Conservation (phyloP, 1,284 basidiomycete genomes). For the Cryptococcus sp. region DNA sequence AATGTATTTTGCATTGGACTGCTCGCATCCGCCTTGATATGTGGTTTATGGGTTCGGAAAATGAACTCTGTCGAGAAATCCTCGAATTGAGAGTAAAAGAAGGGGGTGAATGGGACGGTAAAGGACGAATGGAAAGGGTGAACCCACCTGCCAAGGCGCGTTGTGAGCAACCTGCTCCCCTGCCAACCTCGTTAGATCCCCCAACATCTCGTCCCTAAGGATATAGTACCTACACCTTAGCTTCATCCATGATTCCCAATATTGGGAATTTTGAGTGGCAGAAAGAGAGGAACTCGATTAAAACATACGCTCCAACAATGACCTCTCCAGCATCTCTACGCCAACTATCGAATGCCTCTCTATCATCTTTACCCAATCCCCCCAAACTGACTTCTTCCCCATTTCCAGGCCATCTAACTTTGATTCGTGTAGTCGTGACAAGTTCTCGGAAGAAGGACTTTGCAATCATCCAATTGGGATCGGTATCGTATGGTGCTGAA, state of each 20-base stretch:
- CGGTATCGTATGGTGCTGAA: constrained; percentile 51
- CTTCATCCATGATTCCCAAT: neutral
- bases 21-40: too few species aligned
- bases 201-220: constrained; percentile 72
- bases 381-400: constrained; percentile 44
- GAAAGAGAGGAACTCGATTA: neutral
- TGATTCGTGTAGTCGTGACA: constrained; percentile 63
- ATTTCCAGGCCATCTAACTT: constrained; percentile 64
- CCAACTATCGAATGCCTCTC: constrained; percentile 52
- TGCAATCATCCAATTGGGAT: constrained; percentile 55
- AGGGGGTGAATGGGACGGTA: too few species aligned
- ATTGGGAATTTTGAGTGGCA: neutral
- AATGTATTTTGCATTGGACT: too few species aligned
- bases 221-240: constrained; percentile 91
- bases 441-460: constrained; percentile 73
- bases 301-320: constrained; percentile 74
- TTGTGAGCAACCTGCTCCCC: constrained; percentile 47
- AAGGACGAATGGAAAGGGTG: too few species aligned
- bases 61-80: neutral
- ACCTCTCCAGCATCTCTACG: constrained; percentile 85
- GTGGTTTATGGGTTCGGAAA: too few species aligned
- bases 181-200: constrained; percentile 62
- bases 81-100: neutral
- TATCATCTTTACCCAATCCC: constrained; percentile 60
- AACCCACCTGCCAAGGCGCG: constrained; percentile 66